Evolutionary conservation across 768 basidiomycete genomes (phyloP).

Genomic region (Pisolithus microcarpus): DNA sequence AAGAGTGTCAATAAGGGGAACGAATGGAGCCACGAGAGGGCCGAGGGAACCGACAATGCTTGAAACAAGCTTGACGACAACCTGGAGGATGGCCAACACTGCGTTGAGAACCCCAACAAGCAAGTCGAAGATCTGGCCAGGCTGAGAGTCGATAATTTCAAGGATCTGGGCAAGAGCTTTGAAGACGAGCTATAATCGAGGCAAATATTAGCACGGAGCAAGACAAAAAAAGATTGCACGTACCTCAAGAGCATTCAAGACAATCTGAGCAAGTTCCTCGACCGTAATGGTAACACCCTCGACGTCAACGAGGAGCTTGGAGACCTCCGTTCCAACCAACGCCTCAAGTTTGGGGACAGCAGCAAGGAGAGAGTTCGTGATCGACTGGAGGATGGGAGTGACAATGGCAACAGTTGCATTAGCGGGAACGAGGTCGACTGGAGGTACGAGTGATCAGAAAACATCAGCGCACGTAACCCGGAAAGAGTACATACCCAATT

Average conservation of each 20-base stretch:
- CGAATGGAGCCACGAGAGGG: conserved; percentile 13
- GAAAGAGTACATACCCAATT: too few relatives aligned
- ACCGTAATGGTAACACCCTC: conserved; percentile 22
- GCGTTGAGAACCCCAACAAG: conserved; percentile 15
- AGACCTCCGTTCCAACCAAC: conserved; percentile 17
- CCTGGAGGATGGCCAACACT: not conserved
- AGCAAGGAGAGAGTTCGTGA: conserved; percentile 17
- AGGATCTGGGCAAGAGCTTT: conserved; percentile 19
- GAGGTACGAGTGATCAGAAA: not conserved
- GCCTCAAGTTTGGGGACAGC: conserved; percentile 19
- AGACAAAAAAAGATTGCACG: not conserved
- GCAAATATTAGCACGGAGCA: not conserved
- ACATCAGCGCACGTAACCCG: not conserved
- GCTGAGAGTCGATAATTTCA: conserved; percentile 11
- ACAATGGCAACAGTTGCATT: conserved; percentile 20
- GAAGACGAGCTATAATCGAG: conserved; percentile 21
- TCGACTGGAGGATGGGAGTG: conserved; percentile 12
- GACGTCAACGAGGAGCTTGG: conserved; percentile 20
- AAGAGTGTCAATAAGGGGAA: conserved; percentile 18
- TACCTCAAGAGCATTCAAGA: conserved; percentile 14
- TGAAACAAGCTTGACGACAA: conserved; percentile 11
- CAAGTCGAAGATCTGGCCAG: conserved; percentile 16
- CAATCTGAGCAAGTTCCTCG: conserved; percentile 15
- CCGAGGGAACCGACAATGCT: conserved; percentile 18
- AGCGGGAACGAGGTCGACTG: conserved; percentile 19